phyloP scores from a whole-genome alignment of 495 filamentous ascomycete species.

The Penicillium arizonense region DNA sequence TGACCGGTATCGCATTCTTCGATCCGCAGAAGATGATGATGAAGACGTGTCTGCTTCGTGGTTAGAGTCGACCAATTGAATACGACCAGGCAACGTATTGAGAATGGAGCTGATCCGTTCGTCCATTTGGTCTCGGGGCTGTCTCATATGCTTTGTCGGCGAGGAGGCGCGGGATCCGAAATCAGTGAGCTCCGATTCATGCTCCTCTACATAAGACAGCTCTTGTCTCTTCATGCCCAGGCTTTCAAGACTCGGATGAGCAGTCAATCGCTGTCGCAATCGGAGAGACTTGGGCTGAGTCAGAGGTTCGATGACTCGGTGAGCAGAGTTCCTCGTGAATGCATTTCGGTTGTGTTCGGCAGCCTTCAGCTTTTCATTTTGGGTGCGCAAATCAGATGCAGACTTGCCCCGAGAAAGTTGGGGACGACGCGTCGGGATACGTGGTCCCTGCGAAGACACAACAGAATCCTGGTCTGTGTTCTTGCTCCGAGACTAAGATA shows the following conservation, averaged over 20 bases:
- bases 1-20: constrained; percentile 31
- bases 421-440: constrained; percentile 14
- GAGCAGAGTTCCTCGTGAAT: constrained; percentile 13
- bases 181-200: constrained; percentile 17
- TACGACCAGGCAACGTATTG: constrained; percentile 72
- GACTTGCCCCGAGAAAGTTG: constrained; percentile 23
- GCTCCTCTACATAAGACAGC: constrained; percentile 26
- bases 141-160: constrained; percentile 31
- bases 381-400: constrained; percentile 14
- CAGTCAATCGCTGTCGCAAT: constrained; percentile 32
- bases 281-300: constrained; percentile 25
- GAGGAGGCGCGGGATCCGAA: constrained; percentile 32
- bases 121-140: constrained; percentile 69
- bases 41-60: constrained; percentile 31
- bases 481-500: neutral
- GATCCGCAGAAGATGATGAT: constrained; percentile 37
- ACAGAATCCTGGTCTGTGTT: constrained; percentile 5
- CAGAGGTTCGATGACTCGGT: constrained; percentile 18
- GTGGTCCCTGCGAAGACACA: constrained; percentile 12
- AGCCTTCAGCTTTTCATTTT: constrained; percentile 6
- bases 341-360: constrained; percentile 15
- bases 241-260: constrained; percentile 40
- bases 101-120: constrained; percentile 84
- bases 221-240: constrained; percentile 31
- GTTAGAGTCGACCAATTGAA: constrained; percentile 57